Base-by-base conservation (phyloP, 768 basidiomycete genomes). In the Boletus subcaerulescens region DNA sequence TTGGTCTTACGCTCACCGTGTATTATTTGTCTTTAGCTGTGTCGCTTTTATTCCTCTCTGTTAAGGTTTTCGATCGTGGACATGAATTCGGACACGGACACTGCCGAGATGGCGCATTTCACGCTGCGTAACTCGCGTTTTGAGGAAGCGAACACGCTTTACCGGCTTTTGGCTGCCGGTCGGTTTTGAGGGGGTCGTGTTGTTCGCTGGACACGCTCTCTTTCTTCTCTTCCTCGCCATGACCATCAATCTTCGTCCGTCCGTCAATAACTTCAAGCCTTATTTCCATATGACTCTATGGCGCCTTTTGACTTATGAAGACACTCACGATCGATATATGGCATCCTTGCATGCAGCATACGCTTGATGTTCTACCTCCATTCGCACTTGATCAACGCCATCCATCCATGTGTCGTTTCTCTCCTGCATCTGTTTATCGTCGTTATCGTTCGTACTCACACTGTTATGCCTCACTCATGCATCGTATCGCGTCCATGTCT, bases 71-170 rank as follows among this genome's bases (percentile, higher is more conserved):
- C 71, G 46, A 80, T 91, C 63, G 78, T 89, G 52, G 86, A 89
- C 61, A 76, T 81, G 3, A 65, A 71, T 8, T 76, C 75, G n/a
- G 88, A 89, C 52, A 77, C 78, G 9, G 88, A 92, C 64, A 80
- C 84, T 0, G 79, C 86, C 6, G 90, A 90, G 72, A 90, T 92
- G 80, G 78, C 80, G 6, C 86, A 89, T 65, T 92, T 92, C 61
- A 82, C 83, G 42, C 76, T 92, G 45, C 80, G 82, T 38, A 77
- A 89, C 61, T 79, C 90, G 12, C 79, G 85, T 3, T 84, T 90
- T 54, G 87, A 89, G 65, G 89, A 91, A 60, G 89, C 89, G 17
- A 89, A 86, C 58, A 68, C 77, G 54, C 77, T 91, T 43, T 92
- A 91, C 64, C 81, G 89, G 20, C 65, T 78, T 45, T 75, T 91